Percentiles rank a stretch among this genome's conserved stretches.
phyloP scores from a whole-genome alignment of 495 filamentous ascomycete species.

The Podospora bellae-mahoneyi region DNA sequence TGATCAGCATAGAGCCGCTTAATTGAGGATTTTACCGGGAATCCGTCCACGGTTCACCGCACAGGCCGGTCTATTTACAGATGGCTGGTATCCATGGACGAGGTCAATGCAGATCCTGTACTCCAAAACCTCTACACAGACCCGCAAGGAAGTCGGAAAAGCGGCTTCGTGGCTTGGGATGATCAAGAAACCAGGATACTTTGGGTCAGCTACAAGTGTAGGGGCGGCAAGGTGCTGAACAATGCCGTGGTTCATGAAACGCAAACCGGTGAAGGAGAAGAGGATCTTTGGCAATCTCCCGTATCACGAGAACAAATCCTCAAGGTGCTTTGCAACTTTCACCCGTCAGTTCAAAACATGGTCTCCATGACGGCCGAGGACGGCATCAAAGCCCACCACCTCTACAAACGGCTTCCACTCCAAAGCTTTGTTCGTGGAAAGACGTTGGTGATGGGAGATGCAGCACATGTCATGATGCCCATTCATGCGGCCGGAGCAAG shows the following conservation, averaged over 20 bases:
- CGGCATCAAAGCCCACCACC: constrained; percentile 31
- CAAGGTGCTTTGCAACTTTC: constrained; percentile 24
- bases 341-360: constrained; percentile 22
- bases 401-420: constrained; percentile 26
- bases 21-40: constrained; percentile 25
- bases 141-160: constrained; percentile 9
- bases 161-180: constrained; percentile 32
- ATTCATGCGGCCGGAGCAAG: constrained; percentile 30
- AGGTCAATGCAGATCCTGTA: constrained; percentile 36
- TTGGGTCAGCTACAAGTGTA: constrained; percentile 47
- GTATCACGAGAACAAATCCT: constrained; percentile 23
- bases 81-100: constrained; percentile 42
- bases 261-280: constrained; percentile 16
- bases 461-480: constrained; percentile 34
- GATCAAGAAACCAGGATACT: constrained; percentile 31
- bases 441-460: constrained; percentile 30
- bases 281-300: constrained; percentile 23
- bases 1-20: constrained; percentile 32
- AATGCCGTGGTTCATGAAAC: constrained; percentile 33
- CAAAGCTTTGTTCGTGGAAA: constrained; percentile 28
- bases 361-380: constrained; percentile 31
- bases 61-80: constrained; percentile 44
- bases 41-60: constrained; percentile 15
- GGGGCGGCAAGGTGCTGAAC: constrained; percentile 32
- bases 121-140: constrained; percentile 24